Conservation (phyloP, 352 stramenopile genomes). For the Phytophthora litchii region DNA sequence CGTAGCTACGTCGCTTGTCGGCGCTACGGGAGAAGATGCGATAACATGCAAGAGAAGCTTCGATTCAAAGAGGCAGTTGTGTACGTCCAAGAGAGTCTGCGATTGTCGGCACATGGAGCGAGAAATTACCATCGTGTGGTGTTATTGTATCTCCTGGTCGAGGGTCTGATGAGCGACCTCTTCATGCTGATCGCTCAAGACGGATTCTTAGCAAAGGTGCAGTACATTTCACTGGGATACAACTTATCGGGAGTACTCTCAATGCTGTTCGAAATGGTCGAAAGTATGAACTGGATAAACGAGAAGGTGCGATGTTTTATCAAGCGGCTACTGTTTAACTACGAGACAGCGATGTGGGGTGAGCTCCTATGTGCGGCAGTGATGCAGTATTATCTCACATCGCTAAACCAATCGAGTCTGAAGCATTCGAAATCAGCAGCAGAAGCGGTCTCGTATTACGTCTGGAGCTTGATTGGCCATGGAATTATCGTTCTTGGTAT, state of each 20-base stretch:
- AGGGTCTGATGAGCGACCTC: constrained; percentile 24
- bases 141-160: constrained; percentile 13
- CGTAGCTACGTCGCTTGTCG: constrained; percentile 20
- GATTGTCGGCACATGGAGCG: constrained; percentile 14
- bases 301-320: constrained; percentile 10
- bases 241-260: constrained; percentile 24
- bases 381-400: constrained; percentile 27
- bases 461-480: constrained; percentile 22
- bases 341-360: constrained; percentile 19
- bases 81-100: constrained; percentile 22
- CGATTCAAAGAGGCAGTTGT: constrained; percentile 16
- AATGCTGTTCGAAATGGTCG: constrained; percentile 29
- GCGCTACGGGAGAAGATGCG: constrained; percentile 15
- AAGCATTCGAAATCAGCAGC: constrained; percentile 6
- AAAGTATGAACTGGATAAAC: constrained; percentile 18
- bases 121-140: constrained; percentile 18
- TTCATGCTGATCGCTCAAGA: constrained; percentile 20
- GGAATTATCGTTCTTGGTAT: constrained; percentile 23
- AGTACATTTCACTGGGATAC: constrained; percentile 29
- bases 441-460: constrained; percentile 17
- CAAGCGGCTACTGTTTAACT: constrained; percentile 26
- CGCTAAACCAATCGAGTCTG: constrained; percentile 14
- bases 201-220: constrained; percentile 17
- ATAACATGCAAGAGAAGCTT: constrained; percentile 14
- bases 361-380: constrained; percentile 4